These are phyloP conservation scores for Ophiostoma montium DNA, from an alignment of 2,329 filamentous ascomycete species.

Conservation along the genomic window DNA sequence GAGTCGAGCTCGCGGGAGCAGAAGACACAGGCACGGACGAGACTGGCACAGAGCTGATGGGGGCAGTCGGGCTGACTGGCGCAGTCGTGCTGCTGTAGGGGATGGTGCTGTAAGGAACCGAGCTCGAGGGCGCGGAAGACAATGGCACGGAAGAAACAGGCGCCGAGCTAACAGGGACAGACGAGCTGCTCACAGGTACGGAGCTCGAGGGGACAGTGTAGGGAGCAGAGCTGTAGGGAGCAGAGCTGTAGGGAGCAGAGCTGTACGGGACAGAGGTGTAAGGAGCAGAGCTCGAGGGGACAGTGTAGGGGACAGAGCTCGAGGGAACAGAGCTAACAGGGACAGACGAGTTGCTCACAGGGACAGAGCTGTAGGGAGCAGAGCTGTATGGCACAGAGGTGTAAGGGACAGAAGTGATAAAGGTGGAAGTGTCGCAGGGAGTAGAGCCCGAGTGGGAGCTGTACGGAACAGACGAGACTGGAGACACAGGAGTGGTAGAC, in stretches of 20 bases:
- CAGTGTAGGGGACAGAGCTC: neutral
- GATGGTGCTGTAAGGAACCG: neutral
- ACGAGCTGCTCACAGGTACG: neutral
- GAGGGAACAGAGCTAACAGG: neutral
- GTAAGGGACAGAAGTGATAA: neutral
- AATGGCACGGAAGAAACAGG: neutral
- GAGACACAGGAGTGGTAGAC: neutral
- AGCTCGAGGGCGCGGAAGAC: neutral
- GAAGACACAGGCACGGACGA: no score
- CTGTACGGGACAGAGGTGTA: neutral
- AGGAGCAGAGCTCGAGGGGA: neutral
- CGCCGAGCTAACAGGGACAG: neutral
- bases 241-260: neutral
- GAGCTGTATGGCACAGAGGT: neutral
- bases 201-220: neutral
- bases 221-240: neutral
- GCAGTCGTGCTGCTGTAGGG: no score
- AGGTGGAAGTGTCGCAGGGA: neutral
- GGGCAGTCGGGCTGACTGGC: neutral
- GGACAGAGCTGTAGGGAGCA: neutral
- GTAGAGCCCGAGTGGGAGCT: neutral
- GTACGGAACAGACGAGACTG: neutral
- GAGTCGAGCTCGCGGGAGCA: neutral
- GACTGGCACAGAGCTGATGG: neutral
- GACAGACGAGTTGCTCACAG: neutral